Conservation (phyloP, 2,329 filamentous ascomycete genomes). For the Bimuria novae-zelandiae region DNA sequence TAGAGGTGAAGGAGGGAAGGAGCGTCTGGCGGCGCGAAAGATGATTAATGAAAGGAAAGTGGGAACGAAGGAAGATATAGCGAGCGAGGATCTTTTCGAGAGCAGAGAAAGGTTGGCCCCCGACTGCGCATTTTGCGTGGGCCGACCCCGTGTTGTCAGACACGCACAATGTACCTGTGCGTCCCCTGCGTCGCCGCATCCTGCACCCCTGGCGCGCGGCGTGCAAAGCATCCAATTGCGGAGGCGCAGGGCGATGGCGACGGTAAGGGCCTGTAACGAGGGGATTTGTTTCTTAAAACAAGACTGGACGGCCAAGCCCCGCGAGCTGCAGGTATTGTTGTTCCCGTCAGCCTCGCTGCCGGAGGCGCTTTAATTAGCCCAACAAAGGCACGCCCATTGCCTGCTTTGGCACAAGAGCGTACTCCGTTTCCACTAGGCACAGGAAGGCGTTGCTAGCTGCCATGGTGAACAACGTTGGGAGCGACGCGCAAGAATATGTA, state of each 20-base stretch:
- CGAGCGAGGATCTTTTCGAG: constrained; percentile 19
- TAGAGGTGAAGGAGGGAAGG: background rate
- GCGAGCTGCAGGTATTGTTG: background rate
- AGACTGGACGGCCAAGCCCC: constrained; percentile 16
- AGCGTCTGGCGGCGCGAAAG: constrained; percentile 2
- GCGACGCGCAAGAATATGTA: too few relatives aligned
- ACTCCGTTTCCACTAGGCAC: background rate
- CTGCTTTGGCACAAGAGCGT: background rate
- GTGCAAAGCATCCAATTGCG: background rate
- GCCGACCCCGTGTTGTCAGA: constrained; percentile 12
- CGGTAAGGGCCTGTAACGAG: constrained; percentile 12
- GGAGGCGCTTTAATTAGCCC: constrained; percentile 6
- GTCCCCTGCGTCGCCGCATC: constrained; percentile 21
- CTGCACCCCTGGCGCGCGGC: constrained; percentile 15
- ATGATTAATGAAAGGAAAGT: background rate
- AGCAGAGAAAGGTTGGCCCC: background rate
- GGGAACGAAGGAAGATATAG: constrained; percentile 19
- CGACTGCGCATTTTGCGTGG: background rate
- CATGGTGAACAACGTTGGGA: too few relatives aligned
- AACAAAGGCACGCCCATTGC: background rate
- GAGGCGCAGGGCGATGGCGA: background rate
- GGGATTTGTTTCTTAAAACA: constrained; percentile 32
- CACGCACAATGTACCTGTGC: constrained; percentile 6
- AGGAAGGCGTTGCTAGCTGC: background rate
- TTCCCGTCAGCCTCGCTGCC: constrained; percentile 4